Evolutionary conservation across 352 stramenopile species (phyloP).

Genomic region (Salisapilia sapeloensis): DNA sequence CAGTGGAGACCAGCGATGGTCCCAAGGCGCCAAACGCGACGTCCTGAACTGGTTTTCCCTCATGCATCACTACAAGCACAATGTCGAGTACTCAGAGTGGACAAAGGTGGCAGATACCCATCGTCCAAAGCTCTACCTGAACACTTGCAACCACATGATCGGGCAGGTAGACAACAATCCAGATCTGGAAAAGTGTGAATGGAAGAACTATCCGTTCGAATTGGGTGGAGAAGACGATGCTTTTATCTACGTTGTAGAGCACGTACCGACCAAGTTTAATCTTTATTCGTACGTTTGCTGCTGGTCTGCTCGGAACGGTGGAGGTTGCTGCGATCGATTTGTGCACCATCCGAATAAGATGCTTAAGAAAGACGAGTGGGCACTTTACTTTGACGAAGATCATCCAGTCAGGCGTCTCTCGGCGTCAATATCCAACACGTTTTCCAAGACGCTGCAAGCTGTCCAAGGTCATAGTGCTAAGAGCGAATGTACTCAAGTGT

Average conservation of each 20-base stretch:
- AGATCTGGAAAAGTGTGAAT: slow-evolving; percentile 55
- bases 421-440: too few relatives aligned
- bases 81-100: slow-evolving; percentile 35
- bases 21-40: slow-evolving; percentile 70
- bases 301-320: slow-evolving; percentile 55
- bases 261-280: slow-evolving; percentile 78
- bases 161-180: slow-evolving; percentile 71
- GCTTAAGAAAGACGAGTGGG: too few relatives aligned
- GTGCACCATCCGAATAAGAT: too few relatives aligned
- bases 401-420: too few relatives aligned
- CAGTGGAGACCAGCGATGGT: slow-evolving; percentile 58
- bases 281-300: slow-evolving; percentile 77
- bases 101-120: slow-evolving; percentile 14
- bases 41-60: slow-evolving; percentile 77
- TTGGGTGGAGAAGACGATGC: slow-evolving; percentile 42
- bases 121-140: slow-evolving; percentile 66
- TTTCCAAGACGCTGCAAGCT: too few relatives aligned
- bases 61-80: slow-evolving; percentile 73
- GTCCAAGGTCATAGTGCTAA: too few relatives aligned
- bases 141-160: slow-evolving; percentile 85
- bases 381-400: too few relatives aligned
- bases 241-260: slow-evolving; percentile 59
- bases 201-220: slow-evolving; percentile 69
- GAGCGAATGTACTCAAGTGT: too few relatives aligned
- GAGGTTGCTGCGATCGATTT: slow-evolving; percentile 58